Evolutionary conservation across 108 stramenopile genomes (phyloP), one percentile per base, ranked within the genome.

Genomic region (Skeletonema menzelii): DNA sequence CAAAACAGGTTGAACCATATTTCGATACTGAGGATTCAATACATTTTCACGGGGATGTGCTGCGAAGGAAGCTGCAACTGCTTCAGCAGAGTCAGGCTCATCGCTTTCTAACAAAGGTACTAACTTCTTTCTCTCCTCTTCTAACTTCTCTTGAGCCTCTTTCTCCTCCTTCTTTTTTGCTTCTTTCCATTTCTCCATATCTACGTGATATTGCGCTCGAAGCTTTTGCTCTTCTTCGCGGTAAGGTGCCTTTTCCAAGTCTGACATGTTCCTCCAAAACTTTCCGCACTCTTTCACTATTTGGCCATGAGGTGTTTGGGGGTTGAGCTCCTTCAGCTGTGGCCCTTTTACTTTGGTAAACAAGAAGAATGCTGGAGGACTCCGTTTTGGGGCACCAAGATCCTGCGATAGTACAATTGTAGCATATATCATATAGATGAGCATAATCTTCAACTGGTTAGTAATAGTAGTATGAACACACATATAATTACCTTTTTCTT

Each of bases 341-440:
- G 59, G 31, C 8, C 87, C 69, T 59, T 61, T 77, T 27, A 34
- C 65, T 31, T 77, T 76, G 30, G 69, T 66, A 59, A 77, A 87
- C 42, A 78, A 80, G 34, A 87, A 68, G 61, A 87, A 87, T 0
- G 86, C 86, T 24, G 84, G 83, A 31, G 80, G 79, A 12, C 78
- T 73, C 14, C 86, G 72, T 69, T 83, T 87, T 15, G 86, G 86
- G 44, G 84, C 86, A 31, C 59, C 60, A 10, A 78, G 82, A 63
- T 87, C 78, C 74, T 75, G 70, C 35, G 65, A 17, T 8, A 61
- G 19, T 27, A 10, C n/a, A n/a, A 32, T 32, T 32, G 31, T 7
- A 32, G 7, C 20, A 63, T 42, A 35, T 8, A 35, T 0, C 30
- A 31, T 31, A 8, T 8, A 19, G 46, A 11, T 20, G 42, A 47